Base-by-base conservation (phyloP, 1,284 basidiomycete genomes). In the Boletus sp. region DNA sequence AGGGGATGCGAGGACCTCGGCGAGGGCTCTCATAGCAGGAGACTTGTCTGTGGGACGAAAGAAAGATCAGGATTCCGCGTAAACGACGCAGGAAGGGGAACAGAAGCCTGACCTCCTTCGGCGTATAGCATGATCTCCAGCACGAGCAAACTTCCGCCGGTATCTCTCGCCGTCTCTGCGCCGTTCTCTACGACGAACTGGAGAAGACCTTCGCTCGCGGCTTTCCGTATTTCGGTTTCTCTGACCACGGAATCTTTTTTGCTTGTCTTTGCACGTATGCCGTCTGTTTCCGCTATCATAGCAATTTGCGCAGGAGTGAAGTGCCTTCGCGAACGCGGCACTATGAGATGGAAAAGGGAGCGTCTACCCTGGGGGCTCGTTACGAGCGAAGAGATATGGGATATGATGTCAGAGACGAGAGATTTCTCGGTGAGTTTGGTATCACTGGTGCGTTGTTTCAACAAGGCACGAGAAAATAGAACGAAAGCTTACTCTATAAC, bases 371-470 rank as follows among this genome's bases (percentile, higher is more conserved):
- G 83, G 17, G 85, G 76, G 14, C 80, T 80, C 5, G 78, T 70
- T 65, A 83, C 83, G 4, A 93, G 77, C 19, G 80, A 81, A n/a
- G 81, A 70, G 2, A 87, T 83, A 38, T 83, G 76, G 1, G 80
- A 71, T 16, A 79, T 84, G 59, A 92, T 84, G 56, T 87, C 85
- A 0, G 86, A 73, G 2, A 95, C 80, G 50, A 96, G 78, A 1
- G 88, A 87, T 78, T 95, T 95, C 37, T 85, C 81, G 50, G 91
- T 84, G 51, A 95, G 82, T 78, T 95, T 95, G 6, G 94, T 95
- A 72, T 95, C 94, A 67, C 92, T 94, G 67, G 8, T 44, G 23
- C 38, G 53, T 14, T 40, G 38, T 27, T 49, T 68, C 40, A 67
- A 48, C 47, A 47, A 63, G 47, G 23, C 28, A 30, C 31, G 40